Evolutionary conservation across 1,284 basidiomycete genomes (phyloP).

Genomic region (Sporisorium reilianum): DNA sequence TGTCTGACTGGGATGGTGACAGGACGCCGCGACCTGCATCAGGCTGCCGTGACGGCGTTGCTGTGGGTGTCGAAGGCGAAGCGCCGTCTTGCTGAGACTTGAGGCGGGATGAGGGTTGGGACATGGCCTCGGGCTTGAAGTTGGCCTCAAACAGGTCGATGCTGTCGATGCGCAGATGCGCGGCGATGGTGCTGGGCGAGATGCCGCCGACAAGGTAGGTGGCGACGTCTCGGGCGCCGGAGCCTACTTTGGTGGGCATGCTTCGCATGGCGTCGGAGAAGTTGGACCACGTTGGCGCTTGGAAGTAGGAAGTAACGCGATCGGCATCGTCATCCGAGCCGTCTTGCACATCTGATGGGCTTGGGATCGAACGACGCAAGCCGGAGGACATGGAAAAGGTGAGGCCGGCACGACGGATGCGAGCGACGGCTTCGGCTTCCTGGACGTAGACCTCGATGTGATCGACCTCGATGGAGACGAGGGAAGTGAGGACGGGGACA

Average conservation of each 20-base stretch:
- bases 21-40: constrained; percentile 6
- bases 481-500: constrained; percentile 53
- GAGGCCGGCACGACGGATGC: constrained; percentile 49
- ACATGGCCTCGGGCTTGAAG: constrained; percentile 15
- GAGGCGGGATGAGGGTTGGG: not conserved
- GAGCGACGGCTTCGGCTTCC: constrained; percentile 49
- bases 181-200: constrained; percentile 44
- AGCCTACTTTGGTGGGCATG: constrained; percentile 54
- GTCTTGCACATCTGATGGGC: not conserved
- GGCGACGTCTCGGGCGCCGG: constrained; percentile 49
- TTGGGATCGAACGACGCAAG: constrained; percentile 5
- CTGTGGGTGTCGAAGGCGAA: constrained; percentile 6
- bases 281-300: constrained; percentile 19
- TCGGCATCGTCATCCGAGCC: not conserved
- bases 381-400: constrained; percentile 51
- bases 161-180: constrained; percentile 44
- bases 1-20: constrained; percentile 32
- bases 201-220: constrained; percentile 55
- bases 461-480: constrained; percentile 62
- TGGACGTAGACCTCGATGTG: constrained; percentile 52
- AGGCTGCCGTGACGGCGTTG: constrained; percentile 6
- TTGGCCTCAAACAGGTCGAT: constrained; percentile 56
- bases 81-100: constrained; percentile 10
- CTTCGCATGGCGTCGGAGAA: constrained; percentile 28
- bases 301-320: constrained; percentile 2